A percentile compares a stretch with the other conserved stretches of the same genome.
phyloP scores from a whole-genome alignment of 106 monocot genomes.

The Triglochin maritima region DNA sequence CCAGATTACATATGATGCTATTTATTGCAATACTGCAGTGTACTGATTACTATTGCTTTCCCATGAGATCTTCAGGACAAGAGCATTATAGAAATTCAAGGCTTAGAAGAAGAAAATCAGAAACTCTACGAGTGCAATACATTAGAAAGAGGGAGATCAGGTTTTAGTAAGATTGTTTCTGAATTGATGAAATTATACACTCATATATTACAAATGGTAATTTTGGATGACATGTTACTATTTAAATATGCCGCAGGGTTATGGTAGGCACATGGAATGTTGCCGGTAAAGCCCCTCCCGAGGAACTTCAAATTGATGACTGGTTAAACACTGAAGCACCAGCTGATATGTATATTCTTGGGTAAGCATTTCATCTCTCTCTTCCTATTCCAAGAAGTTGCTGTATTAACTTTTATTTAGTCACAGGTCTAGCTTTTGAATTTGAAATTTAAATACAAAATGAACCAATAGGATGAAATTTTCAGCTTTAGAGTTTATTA shows the following conservation, averaged over 20 bases:
- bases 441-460: no score
- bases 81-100: constrained; percentile 9
- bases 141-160: constrained; percentile 60
- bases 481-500: no score
- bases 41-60: not conserved
- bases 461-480: no score
- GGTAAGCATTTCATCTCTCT: constrained; percentile 24
- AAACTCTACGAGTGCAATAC: constrained; percentile 58
- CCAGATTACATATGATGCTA: no score
- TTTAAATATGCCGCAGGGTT: constrained; percentile 22
- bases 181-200: not conserved
- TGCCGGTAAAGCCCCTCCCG: constrained; percentile 40
- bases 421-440: no score
- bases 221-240: no score
- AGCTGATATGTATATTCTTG: constrained; percentile 65
- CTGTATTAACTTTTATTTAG: not conserved
- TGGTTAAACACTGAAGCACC: constrained; percentile 48
- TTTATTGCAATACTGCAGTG: not conserved
- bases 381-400: not conserved
- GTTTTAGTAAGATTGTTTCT: constrained; percentile 14
- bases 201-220: no score
- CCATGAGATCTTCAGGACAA: not conserved
- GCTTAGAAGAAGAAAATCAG: constrained; percentile 57
- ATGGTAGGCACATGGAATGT: constrained; percentile 84
- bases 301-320: constrained; percentile 45